Evolutionary conservation across 176 grass and related monocot species (phyloP), one percentile per base, ranked within the genome.

Genomic region (Carex pumila): DNA sequence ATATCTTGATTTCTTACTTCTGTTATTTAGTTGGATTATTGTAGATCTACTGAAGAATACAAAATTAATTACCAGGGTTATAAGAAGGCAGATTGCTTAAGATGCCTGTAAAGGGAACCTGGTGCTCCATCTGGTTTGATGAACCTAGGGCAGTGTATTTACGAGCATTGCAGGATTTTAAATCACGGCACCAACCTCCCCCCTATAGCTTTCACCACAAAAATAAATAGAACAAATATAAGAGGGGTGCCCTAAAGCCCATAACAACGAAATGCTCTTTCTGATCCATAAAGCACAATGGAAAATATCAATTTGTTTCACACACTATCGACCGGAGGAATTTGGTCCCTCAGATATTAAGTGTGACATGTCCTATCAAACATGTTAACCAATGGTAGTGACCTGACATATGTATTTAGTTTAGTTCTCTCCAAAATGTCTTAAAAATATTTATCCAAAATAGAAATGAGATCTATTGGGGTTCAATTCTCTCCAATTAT

Each of bases 131-230:
- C 22, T 55, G 52, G 3, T 79, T 61, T 7, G 93, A 95, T 84
- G 93, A 95, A 58, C 93, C 93, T 2, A 88, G 6, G 0, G 0
- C 14, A 22, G 57, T 86, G 82, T 21, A 81, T 82, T 90, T 90
- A 56, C 92, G 87, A 4, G 29, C 7, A 14, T 81, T 86, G 25
- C 92, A 92, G 31, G 80, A 82, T 87, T 82, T 58, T 15, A 79
- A 53, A n/a, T 73, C 79, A 34, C 56, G 70, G 56, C 92, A 94
- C 92, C 92, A 94, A 53, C 56, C 90, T 81, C 90, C 92, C 50
- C 92, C 92, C 92, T 92, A 84, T 17, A 79, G 59, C 18, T 77
- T 88, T 80, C 36, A 56, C 41, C 66, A 22, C 13, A 0, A 10
- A 58, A 69, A 88, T 49, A 12, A 4, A 67, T 25, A 49, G 36